These are phyloP conservation scores for Auxenochlorella pyrenoidosa DNA, from an alignment of 139 green algal genomes.

Conservation along the genomic window DNA sequence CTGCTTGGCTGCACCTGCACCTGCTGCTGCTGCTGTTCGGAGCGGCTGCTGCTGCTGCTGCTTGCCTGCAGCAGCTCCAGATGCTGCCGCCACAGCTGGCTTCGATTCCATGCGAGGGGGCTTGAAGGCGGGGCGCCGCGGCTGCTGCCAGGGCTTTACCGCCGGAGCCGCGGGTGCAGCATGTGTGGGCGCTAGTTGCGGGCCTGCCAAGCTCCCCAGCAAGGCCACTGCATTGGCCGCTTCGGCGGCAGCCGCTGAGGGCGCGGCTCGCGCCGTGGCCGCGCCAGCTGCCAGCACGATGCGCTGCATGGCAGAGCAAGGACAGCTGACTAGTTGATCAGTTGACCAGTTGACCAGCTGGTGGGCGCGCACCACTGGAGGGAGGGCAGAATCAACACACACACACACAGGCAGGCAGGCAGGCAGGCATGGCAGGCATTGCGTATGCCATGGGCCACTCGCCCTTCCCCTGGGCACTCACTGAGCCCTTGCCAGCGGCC, in stretches of 20 bases:
- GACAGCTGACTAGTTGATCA: too few relatives aligned
- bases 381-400: too few relatives aligned
- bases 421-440: background rate
- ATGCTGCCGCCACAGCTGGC: background rate
- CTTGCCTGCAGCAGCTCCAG: background rate
- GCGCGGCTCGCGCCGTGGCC: background rate
- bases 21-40: background rate
- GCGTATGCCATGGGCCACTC: too few relatives aligned
- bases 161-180: background rate
- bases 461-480: background rate
- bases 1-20: too few relatives aligned
- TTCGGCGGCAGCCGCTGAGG: background rate
- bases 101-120: slow-evolving; percentile 18
- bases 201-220: background rate
- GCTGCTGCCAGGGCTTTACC: slow-evolving; percentile 14
- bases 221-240: slow-evolving; percentile 8
- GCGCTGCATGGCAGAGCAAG: slow-evolving; percentile 21
- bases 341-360: too few relatives aligned
- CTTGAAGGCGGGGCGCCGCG: background rate
- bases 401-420: background rate
- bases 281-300: background rate
- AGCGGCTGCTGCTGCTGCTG: background rate
- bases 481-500: background rate
- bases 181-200: background rate
- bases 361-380: too few relatives aligned